These are phyloP conservation scores for Colletotrichum acutatum DNA, from an alignment of 2,329 filamentous ascomycete species.

Conservation along the genomic window DNA sequence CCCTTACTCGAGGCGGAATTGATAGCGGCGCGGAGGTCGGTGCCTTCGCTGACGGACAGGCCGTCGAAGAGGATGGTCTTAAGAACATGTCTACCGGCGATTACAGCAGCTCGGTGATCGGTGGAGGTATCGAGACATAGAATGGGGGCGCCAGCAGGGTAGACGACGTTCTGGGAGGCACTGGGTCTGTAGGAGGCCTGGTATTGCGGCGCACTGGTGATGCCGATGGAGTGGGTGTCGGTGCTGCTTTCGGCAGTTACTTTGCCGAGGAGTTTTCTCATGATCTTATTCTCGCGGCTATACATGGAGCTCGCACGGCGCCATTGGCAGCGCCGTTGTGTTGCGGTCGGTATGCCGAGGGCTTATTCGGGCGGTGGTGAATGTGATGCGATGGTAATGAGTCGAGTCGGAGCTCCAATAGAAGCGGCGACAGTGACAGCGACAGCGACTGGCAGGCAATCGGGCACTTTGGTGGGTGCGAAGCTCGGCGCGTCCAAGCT, in stretches of 20 bases:
- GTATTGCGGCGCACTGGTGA: constrained; percentile 57
- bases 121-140: constrained; percentile 68
- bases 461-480: neutral
- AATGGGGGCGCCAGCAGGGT: constrained; percentile 63
- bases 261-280: constrained; percentile 71
- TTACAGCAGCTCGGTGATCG: constrained; percentile 65
- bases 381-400: neutral
- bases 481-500: constrained; percentile 2
- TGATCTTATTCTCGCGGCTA: constrained; percentile 65
- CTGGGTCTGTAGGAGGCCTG: constrained; percentile 59
- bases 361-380: neutral
- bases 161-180: constrained; percentile 66
- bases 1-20: constrained; percentile 57
- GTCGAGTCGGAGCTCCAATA: neutral
- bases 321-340: constrained; percentile 42
- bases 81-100: constrained; percentile 70
- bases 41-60: constrained; percentile 62
- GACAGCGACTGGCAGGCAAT: neutral
- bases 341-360: neutral
- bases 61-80: constrained; percentile 69
- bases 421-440: neutral
- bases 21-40: constrained; percentile 69
- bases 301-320: constrained; percentile 54
- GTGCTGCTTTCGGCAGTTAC: constrained; percentile 57
- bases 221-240: constrained; percentile 53